These are phyloP conservation scores for Murraya koenigii DNA, from an alignment of 345 rosid genomes.

Conservation along the genomic window DNA sequence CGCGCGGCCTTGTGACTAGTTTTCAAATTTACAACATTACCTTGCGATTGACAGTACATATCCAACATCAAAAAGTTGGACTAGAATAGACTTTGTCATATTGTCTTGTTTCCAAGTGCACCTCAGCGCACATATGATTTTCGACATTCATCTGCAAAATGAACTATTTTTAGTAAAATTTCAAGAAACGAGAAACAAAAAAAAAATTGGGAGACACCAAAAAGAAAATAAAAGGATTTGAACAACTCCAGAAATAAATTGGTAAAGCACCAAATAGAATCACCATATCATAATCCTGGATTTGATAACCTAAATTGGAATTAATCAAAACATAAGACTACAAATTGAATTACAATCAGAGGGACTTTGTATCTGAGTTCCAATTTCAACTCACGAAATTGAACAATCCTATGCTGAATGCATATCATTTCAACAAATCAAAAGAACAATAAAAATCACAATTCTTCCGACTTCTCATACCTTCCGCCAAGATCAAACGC, in stretches of 20 bases:
- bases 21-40: background rate
- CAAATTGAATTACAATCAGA: background rate
- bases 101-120: background rate
- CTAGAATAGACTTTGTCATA: background rate
- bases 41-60: background rate
- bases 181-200: background rate
- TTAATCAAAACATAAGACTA: background rate
- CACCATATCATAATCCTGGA: background rate
- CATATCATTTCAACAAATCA: background rate
- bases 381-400: background rate
- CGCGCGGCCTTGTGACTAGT: background rate
- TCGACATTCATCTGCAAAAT: background rate
- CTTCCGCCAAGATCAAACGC: slow-evolving; percentile 17
- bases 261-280: too few relatives aligned
- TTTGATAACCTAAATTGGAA: background rate
- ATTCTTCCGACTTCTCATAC: background rate
- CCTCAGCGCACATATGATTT: background rate
- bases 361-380: background rate
- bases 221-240: too few relatives aligned
- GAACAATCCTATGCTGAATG: slow-evolving; percentile 1
- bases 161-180: background rate
- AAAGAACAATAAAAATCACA: background rate
- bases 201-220: too few relatives aligned
- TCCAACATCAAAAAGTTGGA: background rate
- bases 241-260: background rate